Evolutionary conservation across 1,139 yeast genomes (phyloP), one percentile per base, ranked within the genome.

Genomic region (Meyerozyma elateridarum): DNA sequence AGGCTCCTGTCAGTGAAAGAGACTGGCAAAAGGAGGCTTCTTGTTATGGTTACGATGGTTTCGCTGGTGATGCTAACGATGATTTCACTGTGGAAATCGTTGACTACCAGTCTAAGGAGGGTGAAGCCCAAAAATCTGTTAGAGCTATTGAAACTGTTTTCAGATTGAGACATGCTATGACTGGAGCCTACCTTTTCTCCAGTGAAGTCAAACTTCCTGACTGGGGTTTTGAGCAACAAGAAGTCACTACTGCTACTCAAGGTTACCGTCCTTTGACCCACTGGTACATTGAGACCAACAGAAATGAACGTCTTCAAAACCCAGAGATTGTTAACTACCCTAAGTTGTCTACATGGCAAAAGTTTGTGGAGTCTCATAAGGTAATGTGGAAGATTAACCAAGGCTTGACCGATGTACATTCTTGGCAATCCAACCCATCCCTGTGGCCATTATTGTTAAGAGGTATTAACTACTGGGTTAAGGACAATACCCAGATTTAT

Each of bases 11-110:
- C 17, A 72, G 89, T 40, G 89, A 82, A 54, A 80, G 81, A 46
- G 98, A 91, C 52, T 93, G 96, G 94, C 95, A 88, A 63, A 85
- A 85, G 60, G 99, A 93, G 64, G 95, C 78, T 17, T 78, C 95
- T 12, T 79, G 87, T 56, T 93, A 93, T 54, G 99, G 99, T 13
- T 85, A 61, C 52, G 85, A 82, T 31, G 96, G 94, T 5, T 93
- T 91, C 50, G 78, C 57, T 14, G 98, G 98, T 52, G 98, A 93
- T 63, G 85, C 89, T 42, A 93, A 93, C 60, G 99, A 93, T 63
- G 93, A 88, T 59, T 93, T 89, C 65, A 67, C 85, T 38, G 85
- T 93, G 36, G 96, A 91, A 62, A 84, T 93, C 48, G 85, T 84
- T 38, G 65, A 75, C 46, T 64, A 70, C 36, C 56, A 67, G 45